Evolutionary conservation across 163 green algal species (phyloP), one percentile per base, ranked within the genome.

Genomic region (Chlamydomonas reinhardtii): DNA sequence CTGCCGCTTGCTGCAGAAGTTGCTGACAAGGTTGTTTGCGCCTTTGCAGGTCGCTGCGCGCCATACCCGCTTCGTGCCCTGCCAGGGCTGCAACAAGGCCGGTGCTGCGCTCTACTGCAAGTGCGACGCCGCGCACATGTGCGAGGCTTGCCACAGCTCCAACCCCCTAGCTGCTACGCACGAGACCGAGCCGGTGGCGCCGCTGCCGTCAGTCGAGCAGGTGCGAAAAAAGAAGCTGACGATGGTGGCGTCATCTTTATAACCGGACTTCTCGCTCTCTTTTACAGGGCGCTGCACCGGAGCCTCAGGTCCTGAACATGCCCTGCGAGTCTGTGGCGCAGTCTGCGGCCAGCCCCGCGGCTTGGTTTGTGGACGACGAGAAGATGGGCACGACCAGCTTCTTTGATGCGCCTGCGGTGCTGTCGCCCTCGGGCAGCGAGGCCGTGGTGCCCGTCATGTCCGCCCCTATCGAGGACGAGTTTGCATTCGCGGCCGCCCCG

Each of bases 121-220:
- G 31, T 91, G 90, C 76, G 88, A 92, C 80, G 66, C 75, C 31
- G 90, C 90, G 27, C 89, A 84, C 75, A 72, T 92, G 74, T 93
- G 90, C 76, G 62, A 59, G 17, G 69, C 72, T 4, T 93, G 90
- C 89, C 70, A 93, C 69, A 54, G n/a, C 43, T 39, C 65, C 35
- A 89, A 90, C 56, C 86, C 89, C 15, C 69, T 92, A 31, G 66
- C 86, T 54, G 76, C 76, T 32, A 48, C 70, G 3, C 88, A 91
- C 78, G 56, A 66, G 16, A 43, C 69, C 25, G 80, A 86, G 69
- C 69, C 84, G 14, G 64, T 82, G 9, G 27, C 61, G 29, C 68
- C 82, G 35, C n/a, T 76, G 29, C 73, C 86, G 29, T 35, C 75
- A 9, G 12, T 85, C 22, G 81, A 76, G 81, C 54, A 86, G 59